Evolutionary conservation across 1,139 yeast species (phyloP).

Genomic region (Blastobotrys indianensis): DNA sequence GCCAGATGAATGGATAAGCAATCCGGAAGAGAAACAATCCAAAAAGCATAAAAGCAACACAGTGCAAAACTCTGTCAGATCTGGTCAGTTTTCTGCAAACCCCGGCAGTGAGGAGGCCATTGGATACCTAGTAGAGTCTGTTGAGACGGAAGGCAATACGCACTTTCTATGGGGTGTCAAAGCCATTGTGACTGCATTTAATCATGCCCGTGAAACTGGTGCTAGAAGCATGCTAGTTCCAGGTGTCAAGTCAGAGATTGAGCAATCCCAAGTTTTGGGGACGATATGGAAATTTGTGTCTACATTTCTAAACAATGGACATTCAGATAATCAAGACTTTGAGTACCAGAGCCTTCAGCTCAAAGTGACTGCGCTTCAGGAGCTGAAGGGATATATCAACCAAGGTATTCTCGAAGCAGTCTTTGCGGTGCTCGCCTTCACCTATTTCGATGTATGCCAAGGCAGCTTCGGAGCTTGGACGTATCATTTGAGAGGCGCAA

Average conservation of each 20-base stretch:
- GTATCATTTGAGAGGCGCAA: constrained; percentile 20
- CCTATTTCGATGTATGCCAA: constrained; percentile 23
- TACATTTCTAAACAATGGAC: constrained; percentile 15
- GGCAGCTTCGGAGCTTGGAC: constrained; percentile 22
- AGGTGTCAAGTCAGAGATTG: background rate
- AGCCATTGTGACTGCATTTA: constrained; percentile 21
- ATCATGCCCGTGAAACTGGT: constrained; percentile 12
- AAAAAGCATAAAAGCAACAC: too few species aligned
- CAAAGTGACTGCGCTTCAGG: constrained; percentile 19
- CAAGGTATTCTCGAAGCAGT: constrained; percentile 21
- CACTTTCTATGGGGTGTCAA: constrained; percentile 23
- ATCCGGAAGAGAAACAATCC: too few species aligned
- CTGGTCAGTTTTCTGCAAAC: too few species aligned
- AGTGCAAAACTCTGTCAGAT: too few species aligned
- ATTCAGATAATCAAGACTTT: constrained; percentile 8
- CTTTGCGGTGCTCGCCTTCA: constrained; percentile 21
- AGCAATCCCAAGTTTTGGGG: constrained; percentile 13
- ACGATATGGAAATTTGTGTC: constrained; percentile 23
- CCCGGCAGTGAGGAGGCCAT: background rate
- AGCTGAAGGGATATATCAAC: constrained; percentile 18
- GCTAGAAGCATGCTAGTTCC: too few species aligned
- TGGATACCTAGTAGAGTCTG: background rate
- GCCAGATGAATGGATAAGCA: too few species aligned
- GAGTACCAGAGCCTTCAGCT: constrained; percentile 17
- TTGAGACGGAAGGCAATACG: constrained; percentile 2